A percentile compares a stretch with the other conserved stretches of the same genome.
Conservation (phyloP, 768 basidiomycete species). For the Brasilioporus rufonigricans region DNA sequence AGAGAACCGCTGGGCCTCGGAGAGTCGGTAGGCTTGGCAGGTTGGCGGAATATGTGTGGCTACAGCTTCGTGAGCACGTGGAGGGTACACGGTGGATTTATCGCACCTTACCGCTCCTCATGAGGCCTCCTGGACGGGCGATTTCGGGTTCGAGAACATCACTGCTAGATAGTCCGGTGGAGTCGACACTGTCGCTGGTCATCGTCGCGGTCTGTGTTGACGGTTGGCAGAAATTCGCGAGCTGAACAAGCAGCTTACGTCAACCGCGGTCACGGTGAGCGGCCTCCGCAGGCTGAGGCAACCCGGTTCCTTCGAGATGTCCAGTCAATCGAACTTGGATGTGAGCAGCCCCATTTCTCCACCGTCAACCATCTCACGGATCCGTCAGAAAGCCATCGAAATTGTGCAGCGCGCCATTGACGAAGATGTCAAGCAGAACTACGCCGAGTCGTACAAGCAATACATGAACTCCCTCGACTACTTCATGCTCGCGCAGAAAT, state of each 20-base stretch:
- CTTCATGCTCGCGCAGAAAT: conserved; percentile 96
- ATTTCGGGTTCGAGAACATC: conserved; percentile 85
- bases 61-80: conserved; percentile 27
- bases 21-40: conserved; percentile 69
- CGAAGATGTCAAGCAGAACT: conserved; percentile 90
- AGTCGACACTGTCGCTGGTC: not conserved
- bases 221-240: too few species aligned
- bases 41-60: conserved; percentile 81
- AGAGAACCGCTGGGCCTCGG: conserved; percentile 77
- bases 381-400: conserved; percentile 72
- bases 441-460: conserved; percentile 89
- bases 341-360: conserved; percentile 29
- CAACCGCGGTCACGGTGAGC: too few species aligned
- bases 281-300: too few species aligned
- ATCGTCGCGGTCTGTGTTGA: not conserved
- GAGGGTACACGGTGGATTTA: not conserved
- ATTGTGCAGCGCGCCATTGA: conserved; percentile 92
- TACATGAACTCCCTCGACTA: conserved; percentile 97
- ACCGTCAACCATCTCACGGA: conserved; percentile 13
- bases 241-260: too few species aligned
- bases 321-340: conserved; percentile 46
- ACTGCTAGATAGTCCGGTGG: conserved; percentile 69
- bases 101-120: conserved; percentile 62
- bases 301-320: conserved; percentile 37
- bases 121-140: conserved; percentile 72